phyloP scores from a whole-genome alignment of 257 asterid species.

The Marsdenia floribunda region DNA sequence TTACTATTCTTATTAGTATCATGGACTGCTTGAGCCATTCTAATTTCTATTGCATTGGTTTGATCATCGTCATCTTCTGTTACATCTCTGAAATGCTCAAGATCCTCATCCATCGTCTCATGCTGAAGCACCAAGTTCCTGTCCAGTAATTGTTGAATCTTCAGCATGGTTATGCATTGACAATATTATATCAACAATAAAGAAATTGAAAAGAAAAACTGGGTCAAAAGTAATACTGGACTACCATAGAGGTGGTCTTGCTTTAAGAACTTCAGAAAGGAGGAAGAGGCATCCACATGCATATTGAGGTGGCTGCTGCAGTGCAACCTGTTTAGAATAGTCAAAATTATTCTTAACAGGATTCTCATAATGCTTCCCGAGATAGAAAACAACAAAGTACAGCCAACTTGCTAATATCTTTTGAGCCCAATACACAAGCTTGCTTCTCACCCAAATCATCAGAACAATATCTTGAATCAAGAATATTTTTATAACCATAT shows the following conservation, averaged over 20 bases:
- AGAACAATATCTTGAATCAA: background rate
- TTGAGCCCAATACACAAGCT: background rate
- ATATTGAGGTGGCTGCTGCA: slow-evolving; percentile 95
- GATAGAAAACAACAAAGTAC: background rate
- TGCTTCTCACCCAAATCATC: background rate
- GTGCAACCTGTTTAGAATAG: slow-evolving; percentile 49
- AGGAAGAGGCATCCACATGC: slow-evolving; percentile 95
- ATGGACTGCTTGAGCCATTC: slow-evolving; percentile 17
- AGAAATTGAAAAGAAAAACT: background rate
- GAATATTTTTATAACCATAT: background rate
- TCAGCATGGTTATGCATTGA: background rate
- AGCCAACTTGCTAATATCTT: background rate
- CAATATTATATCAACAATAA: background rate
- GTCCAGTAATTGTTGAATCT: slow-evolving; percentile 14
- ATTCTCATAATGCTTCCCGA: background rate
- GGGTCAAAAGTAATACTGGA: background rate
- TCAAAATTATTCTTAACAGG: slow-evolving; percentile 2
- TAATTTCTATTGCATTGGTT: slow-evolving; percentile 26
- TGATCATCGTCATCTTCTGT: slow-evolving; percentile 44
- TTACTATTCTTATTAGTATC: slow-evolving; percentile 28
- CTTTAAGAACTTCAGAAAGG: slow-evolving; percentile 91
- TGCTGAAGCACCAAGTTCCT: slow-evolving; percentile 81
- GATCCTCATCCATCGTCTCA: slow-evolving; percentile 78
- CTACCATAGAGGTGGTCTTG: slow-evolving; percentile 92
- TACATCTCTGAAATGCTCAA: slow-evolving; percentile 86